These are phyloP conservation scores for Solanum megistacrolobum DNA, from an alignment of 257 asterid genomes.

Conservation along the genomic window DNA sequence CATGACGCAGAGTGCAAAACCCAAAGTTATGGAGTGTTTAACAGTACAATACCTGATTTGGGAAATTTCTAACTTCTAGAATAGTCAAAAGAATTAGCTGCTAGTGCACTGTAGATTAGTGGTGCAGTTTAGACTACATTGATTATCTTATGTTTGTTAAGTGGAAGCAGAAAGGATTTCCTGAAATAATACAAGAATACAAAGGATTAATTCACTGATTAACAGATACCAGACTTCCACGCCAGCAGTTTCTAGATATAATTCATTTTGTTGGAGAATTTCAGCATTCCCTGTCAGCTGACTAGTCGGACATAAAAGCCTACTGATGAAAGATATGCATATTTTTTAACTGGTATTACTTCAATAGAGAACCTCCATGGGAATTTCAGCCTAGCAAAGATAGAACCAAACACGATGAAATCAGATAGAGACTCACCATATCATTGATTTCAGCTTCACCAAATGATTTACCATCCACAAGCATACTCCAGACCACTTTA, in stretches of 20 bases:
- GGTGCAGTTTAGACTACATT: not conserved
- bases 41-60: not conserved
- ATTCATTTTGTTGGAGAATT: not conserved
- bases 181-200: not conserved
- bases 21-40: not conserved
- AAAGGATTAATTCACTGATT: not conserved
- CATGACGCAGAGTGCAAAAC: not conserved
- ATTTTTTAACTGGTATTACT: not conserved
- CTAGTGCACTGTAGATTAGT: not conserved
- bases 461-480: constrained; percentile 90
- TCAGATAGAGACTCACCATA: constrained; percentile 49
- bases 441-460: constrained; percentile 99
- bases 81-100: not conserved
- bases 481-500: constrained; percentile 97
- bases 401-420: not conserved
- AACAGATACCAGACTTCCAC: not conserved
- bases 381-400: not conserved
- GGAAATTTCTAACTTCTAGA: not conserved
- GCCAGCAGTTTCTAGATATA: not conserved
- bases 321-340: not conserved
- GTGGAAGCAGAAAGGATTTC: not conserved
- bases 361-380: not conserved
- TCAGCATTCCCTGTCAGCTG: not conserved
- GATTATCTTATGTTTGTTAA: not conserved
- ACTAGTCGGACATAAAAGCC: not conserved